A percentile compares a stretch with the other conserved stretches of the same genome.
Evolutionary conservation across 1,284 basidiomycete species (phyloP).

Genomic region (Leccinum holopus): DNA sequence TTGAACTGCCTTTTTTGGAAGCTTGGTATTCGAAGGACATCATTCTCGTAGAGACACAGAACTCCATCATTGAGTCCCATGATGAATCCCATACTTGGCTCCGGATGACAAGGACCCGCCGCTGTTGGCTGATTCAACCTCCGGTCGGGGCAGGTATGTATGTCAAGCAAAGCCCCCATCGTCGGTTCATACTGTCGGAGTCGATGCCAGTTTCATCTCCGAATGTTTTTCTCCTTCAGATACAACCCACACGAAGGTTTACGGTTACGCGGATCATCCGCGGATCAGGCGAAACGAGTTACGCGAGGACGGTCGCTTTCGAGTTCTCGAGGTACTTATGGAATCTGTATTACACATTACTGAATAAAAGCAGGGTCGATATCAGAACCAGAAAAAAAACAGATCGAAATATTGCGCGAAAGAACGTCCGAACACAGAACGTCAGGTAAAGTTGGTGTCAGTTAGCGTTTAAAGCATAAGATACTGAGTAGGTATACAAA

Average conservation of each 20-base stretch:
- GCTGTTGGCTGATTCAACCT: neutral
- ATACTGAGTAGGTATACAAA: conserved; percentile 32
- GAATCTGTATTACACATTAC: conserved; percentile 9
- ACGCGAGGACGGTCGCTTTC: conserved; percentile 13
- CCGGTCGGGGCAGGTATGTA: neutral
- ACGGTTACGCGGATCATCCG: conserved; percentile 29
- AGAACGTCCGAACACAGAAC: conserved; percentile 9
- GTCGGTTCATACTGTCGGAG: conserved; percentile 20
- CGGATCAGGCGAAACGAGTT: conserved; percentile 22
- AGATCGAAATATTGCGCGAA: conserved; percentile 6
- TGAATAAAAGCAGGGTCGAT: conserved; percentile 9
- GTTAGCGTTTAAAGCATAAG: conserved; percentile 37
- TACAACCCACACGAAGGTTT: conserved; percentile 20
- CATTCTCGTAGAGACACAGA: neutral
- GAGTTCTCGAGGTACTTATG: conserved; percentile 4
- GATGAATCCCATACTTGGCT: neutral
- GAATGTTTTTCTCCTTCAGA: conserved; percentile 20
- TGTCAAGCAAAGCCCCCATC: neutral
- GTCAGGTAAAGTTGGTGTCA: conserved; percentile 21
- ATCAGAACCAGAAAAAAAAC: conserved; percentile 10
- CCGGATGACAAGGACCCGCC: neutral
- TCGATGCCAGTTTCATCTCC: conserved; percentile 31
- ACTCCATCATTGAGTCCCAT: neutral
- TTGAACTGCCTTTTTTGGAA: conserved; percentile 29
- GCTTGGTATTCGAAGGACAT: neutral